These are phyloP conservation scores for Cyamopsis tetragonoloba DNA, from an alignment of 306 rosid species.

Conservation along the genomic window DNA sequence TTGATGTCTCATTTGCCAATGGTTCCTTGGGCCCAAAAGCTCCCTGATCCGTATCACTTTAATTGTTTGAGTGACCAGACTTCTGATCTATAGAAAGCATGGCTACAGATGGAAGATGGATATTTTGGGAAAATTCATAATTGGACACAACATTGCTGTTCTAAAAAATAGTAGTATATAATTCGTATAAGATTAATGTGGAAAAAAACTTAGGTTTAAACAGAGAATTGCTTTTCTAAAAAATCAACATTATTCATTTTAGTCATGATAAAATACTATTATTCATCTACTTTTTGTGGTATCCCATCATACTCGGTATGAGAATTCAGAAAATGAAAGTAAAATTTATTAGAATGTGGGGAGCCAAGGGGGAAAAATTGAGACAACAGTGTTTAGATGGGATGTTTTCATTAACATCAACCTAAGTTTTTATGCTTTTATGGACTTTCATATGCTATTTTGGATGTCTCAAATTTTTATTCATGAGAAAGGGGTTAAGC, in stretches of 20 bases:
- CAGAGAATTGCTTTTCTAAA: too few species aligned
- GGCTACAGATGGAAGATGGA: background rate
- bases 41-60: too few species aligned
- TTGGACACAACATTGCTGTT: background rate
- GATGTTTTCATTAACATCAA: background rate
- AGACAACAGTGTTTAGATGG: background rate
- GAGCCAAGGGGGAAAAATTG: background rate
- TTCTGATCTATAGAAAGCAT: background rate
- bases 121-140: background rate
- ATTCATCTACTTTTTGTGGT: too few species aligned
- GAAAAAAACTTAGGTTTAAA: too few species aligned
- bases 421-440: background rate
- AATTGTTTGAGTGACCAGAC: background rate
- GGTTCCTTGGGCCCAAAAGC: too few species aligned
- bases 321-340: too few species aligned
- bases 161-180: background rate
- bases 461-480: background rate
- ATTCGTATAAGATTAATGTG: background rate
- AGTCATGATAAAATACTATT: too few species aligned
- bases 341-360: too few species aligned
- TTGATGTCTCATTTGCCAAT: too few species aligned
- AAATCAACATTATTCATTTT: too few species aligned
- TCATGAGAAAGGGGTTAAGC: background rate
- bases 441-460: background rate
- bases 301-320: too few species aligned